phyloP scores from a whole-genome alignment of 2,329 filamentous ascomycete genomes.

The Magnaporthiopsis rhizophila region DNA sequence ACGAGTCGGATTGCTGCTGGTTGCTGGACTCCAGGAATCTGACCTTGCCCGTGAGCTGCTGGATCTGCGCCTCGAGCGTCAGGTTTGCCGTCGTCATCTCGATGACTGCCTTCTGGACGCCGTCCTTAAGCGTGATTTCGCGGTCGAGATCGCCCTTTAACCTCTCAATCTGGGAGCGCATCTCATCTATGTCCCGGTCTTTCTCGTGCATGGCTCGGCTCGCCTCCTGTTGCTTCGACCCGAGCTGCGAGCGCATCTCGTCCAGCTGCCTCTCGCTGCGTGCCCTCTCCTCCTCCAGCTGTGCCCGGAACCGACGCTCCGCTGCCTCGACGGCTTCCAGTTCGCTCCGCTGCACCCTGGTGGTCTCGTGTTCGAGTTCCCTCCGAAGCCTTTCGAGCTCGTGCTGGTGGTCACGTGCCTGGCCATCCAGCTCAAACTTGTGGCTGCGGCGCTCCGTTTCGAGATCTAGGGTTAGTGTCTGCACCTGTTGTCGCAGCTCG shows the following conservation, averaged over 20 bases:
- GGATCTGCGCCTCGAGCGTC: constrained; percentile 65
- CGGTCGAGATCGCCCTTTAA: constrained; percentile 45
- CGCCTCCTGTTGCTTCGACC: constrained; percentile 43
- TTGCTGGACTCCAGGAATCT: constrained; percentile 85
- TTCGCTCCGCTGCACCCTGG: constrained; percentile 52
- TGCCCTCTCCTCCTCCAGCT: constrained; percentile 57
- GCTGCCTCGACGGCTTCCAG: constrained; percentile 60
- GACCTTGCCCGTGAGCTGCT: constrained; percentile 71
- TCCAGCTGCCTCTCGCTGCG: constrained; percentile 53
- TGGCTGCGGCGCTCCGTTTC: constrained; percentile 36
- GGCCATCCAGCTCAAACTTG: constrained; percentile 46
- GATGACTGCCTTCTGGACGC: constrained; percentile 42
- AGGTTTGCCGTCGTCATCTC: constrained; percentile 54
- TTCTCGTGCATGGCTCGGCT: constrained; percentile 39
- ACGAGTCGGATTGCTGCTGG: constrained; percentile 81
- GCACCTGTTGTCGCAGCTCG: constrained; percentile 36
- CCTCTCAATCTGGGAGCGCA: constrained; percentile 36
- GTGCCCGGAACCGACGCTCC: constrained; percentile 52
- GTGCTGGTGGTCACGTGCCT: constrained; percentile 43
- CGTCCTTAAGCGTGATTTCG: constrained; percentile 55
- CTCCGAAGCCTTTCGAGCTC: constrained; percentile 47
- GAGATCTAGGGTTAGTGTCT: constrained; percentile 29
- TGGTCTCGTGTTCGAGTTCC: constrained; percentile 44
- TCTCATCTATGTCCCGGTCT: constrained; percentile 45
- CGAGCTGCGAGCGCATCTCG: constrained; percentile 48